These are phyloP conservation scores for Mastigamoeba balamuthi DNA, from an alignment of 78 protist species.

Conservation along the genomic window DNA sequence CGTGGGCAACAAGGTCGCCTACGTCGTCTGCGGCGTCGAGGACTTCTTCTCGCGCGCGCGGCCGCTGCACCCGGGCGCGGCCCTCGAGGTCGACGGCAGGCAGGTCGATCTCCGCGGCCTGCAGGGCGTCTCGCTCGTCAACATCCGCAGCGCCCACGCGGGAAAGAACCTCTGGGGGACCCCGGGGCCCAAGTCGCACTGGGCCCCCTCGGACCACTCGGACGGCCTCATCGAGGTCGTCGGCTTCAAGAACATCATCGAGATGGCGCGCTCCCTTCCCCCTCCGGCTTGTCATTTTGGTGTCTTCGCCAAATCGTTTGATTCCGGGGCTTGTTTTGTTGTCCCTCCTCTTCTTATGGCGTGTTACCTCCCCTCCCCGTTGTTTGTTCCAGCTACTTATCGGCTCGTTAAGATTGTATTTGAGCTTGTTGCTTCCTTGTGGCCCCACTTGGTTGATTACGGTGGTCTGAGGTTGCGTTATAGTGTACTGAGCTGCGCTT, in stretches of 20 bases:
- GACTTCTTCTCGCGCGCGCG: conserved; percentile 24
- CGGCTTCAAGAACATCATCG: conserved; percentile 16
- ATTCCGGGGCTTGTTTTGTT: too few relatives aligned
- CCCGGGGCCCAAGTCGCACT: background rate
- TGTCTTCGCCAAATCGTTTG: too few relatives aligned
- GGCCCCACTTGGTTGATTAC: too few relatives aligned
- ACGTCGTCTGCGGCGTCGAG: conserved; percentile 27
- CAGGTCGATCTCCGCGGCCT: background rate
- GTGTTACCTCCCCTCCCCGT: too few relatives aligned
- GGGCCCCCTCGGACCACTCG: background rate
- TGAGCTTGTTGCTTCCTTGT: too few relatives aligned
- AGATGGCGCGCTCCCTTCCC: too few relatives aligned
- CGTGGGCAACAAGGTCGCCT: conserved; percentile 34
- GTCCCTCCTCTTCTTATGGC: too few relatives aligned
- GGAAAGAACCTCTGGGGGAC: background rate
- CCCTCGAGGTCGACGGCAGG: background rate
- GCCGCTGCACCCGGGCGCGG: background rate
- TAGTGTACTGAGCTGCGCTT: too few relatives aligned
- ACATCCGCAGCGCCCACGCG: background rate
- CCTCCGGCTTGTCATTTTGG: too few relatives aligned
- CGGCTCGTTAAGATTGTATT: too few relatives aligned
- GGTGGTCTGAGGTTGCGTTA: too few relatives aligned
- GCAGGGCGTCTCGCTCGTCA: background rate
- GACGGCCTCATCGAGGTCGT: conserved; percentile 27
- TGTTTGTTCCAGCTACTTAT: too few relatives aligned